Base-by-base conservation (phyloP, 2,329 filamentous ascomycete species). In the Aspergillus transmontanensis region DNA sequence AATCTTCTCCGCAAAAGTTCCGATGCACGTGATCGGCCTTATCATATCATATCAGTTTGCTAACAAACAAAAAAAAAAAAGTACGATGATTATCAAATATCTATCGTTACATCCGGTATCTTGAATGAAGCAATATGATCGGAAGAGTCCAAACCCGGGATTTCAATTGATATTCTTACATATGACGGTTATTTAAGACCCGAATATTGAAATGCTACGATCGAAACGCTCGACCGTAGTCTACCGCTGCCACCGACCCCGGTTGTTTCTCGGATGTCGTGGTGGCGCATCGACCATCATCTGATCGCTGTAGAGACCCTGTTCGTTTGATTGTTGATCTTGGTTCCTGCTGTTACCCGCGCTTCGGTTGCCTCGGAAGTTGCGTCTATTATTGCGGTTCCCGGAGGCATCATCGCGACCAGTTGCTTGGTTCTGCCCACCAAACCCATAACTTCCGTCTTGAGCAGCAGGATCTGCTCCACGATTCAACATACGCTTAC, bases 381-480 rank as follows among this genome's bases (percentile, higher is more conserved):
- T 64, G 28, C 57, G 59, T 45, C 64, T 62, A 39, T 65, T 67
- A 53, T 58, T 63, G 51, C 61, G 65, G 28, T 51, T 51, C 30
- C 48, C 28, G 26, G 48, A 32, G 48, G 11, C 48, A 51, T 51
- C 28, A 6, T 51, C 48, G 26, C 19, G 48, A 26, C 63, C 55
- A 46, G 59, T 14, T 39, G 63, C 28, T 30, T 66, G 68, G 36
- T 62, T 67, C 21, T 66, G 61, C 26, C 73, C 71, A 43, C 68
- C 72, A 46, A 80, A 80, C 9, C 78, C 78, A 61, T 76, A 78
- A 23, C 71, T 75, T 41, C 77, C 79, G 66, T 81, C 76, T 62
- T 79, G 77, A 12, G 76, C 57, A 28, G 73, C 66, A 19, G 75
- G 69, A 21, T 77, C 76, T 26, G 75, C 72, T 28, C 73, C 72